These are phyloP conservation scores for Spergularia azorica DNA, from an alignment of 179 eudicot genomes.

Conservation along the genomic window DNA sequence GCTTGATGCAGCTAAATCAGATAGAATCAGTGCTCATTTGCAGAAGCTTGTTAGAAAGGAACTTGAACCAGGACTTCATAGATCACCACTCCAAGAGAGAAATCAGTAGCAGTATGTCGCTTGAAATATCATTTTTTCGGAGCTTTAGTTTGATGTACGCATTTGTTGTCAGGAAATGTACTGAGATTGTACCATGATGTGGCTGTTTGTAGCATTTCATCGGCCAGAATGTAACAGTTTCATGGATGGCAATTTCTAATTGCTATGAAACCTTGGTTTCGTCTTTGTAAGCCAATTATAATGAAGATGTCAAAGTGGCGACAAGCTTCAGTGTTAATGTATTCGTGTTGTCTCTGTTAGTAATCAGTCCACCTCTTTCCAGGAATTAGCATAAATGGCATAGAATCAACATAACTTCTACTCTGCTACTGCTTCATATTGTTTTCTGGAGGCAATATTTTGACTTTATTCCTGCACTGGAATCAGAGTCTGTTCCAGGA, in stretches of 20 bases:
- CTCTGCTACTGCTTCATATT: too few relatives aligned
- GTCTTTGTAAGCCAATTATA: not conserved
- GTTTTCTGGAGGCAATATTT: too few relatives aligned
- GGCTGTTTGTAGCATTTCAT: constrained; percentile 12
- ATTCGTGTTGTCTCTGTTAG: too few relatives aligned
- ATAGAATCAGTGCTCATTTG: constrained; percentile 5
- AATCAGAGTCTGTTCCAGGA: too few relatives aligned
- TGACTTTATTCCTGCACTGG: too few relatives aligned
- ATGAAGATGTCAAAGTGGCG: not conserved
- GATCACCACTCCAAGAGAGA: constrained; percentile 72
- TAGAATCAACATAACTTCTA: too few relatives aligned
- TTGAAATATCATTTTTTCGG: not conserved
- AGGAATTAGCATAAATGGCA: too few relatives aligned
- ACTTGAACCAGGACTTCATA: constrained; percentile 41
- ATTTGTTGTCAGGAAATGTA: constrained; percentile 6
- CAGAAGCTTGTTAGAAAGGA: constrained; percentile 32
- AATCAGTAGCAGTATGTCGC: constrained; percentile 39
- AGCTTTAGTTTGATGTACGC: constrained; percentile 21
- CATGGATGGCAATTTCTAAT: constrained; percentile 1
- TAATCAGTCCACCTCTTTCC: too few relatives aligned
- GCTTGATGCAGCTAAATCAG: constrained; percentile 15
- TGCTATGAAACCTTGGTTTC: not conserved
- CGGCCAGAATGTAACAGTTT: not conserved
- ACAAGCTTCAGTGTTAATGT: too few relatives aligned
- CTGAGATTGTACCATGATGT: constrained; percentile 7